Base-by-base conservation (phyloP, 2,329 filamentous ascomycete genomes). In the Acrodontium crateriforme region DNA sequence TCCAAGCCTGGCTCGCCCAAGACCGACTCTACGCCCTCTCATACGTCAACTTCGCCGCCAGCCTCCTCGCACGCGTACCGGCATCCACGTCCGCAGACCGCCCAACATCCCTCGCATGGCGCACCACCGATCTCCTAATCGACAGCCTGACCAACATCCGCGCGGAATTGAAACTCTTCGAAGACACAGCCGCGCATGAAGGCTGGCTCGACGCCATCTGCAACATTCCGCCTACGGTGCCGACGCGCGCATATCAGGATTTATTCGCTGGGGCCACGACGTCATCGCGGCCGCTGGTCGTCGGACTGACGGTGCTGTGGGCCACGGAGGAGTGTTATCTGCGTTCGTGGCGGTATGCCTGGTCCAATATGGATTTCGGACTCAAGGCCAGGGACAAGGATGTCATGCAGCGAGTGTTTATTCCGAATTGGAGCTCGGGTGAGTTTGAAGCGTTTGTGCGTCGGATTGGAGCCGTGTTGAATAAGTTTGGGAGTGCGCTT, bases 261-360 rank as follows among this genome's bases (percentile, higher is more conserved):
- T 50, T 72, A 14, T 69, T 80, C 10, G 67, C 73, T 29, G 65
- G 62, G 6, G 64, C 63, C 3, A 60, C 67, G 12, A 60, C 61
- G 25, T 54, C 60, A 0, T 61, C 57, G 3, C 54, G 58, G 2
- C 61, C 56, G 2, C 46, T 78, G 42, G 53, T 83, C 2, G 75
- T 83, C 41, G 75, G 74, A 6, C 60, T 82, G 34, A 65, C 79
- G 3, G 65, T 80, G 10, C 64, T 84, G 20, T 85, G 77, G 74
- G 74, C 70, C 8, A 83, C 77, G 1, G 79, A 87, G 53, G 69
- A 62, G 52, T 62, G 56, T 45, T 65, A 64, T 37, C 50, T 62
- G 17, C 49, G 55, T 21, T 54, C 60, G 19, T 65, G 62, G 62
- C 50, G 51, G 33, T 61, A 60, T 33, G 59, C 60, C 16, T 47